Conservation (phyloP, 805 yeast species). For the Candida lessepsii region DNA sequence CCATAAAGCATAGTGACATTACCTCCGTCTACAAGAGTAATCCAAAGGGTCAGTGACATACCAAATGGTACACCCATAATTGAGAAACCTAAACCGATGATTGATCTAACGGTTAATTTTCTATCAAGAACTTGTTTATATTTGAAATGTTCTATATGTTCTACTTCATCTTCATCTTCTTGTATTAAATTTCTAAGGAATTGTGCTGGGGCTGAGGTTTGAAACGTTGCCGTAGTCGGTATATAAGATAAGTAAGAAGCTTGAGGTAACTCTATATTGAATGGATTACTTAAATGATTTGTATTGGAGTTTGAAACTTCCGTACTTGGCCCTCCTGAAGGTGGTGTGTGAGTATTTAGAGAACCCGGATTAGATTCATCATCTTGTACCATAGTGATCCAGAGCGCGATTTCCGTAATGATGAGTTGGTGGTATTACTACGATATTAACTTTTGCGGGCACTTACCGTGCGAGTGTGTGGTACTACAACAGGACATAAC, state of each 20-base stretch:
- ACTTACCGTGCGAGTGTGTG: too few relatives aligned
- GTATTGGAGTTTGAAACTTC: neutral
- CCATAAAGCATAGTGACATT: conserved; percentile 76
- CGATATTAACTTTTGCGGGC: neutral
- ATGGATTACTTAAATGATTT: neutral
- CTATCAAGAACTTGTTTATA: conserved; percentile 72
- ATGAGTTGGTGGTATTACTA: too few relatives aligned
- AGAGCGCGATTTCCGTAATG: too few relatives aligned
- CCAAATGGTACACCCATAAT: conserved; percentile 83
- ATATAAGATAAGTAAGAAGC: conserved; percentile 13
- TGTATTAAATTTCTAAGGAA: conserved; percentile 13
- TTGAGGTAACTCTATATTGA: conserved; percentile 2
- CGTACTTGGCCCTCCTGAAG: too few relatives aligned
- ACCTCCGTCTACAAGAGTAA: conserved; percentile 74
- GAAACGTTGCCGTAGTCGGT: conserved; percentile 9
- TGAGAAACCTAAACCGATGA: conserved; percentile 76
- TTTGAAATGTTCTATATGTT: conserved; percentile 67
- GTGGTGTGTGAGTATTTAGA: neutral
- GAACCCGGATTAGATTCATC: too few relatives aligned
- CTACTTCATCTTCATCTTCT: conserved; percentile 47
- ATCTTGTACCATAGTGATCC: too few relatives aligned
- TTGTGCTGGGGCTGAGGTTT: conserved; percentile 14
- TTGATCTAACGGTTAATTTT: conserved; percentile 64
- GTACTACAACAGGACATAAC: too few relatives aligned
- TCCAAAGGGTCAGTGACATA: conserved; percentile 68